Base-by-base conservation (phyloP, 2,329 filamentous ascomycete genomes). In the Curvularia verruculosa region DNA sequence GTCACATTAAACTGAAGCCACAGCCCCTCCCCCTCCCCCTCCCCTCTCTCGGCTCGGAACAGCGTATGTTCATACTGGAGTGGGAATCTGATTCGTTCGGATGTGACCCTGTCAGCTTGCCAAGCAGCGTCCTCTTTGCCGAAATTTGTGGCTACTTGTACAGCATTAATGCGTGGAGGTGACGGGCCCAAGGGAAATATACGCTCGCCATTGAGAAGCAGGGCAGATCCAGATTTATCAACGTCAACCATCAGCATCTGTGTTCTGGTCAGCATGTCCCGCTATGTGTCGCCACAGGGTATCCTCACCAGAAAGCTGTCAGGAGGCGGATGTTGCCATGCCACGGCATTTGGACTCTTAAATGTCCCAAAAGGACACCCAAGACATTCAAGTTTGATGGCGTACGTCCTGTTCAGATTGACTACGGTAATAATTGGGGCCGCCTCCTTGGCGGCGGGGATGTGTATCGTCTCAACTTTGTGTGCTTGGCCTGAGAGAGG, bases 1-100 rank as follows among this genome's bases (percentile, higher is more conserved):
- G 59, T 68, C n/a, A 72, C 49, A n/a, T 74, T 67, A 46, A 74
- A 67, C 39, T 74, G 71, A 7, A 74, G 12, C 59, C 61, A 68
- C 21, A 62, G 44, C 37, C 60, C 51, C n/a, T 54, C 57, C 6
- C 34, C 24, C 6, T 39, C 41, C 37, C 60, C 51, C n/a, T 54
- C 57, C 6, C 34, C 24, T 9, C 41, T 40, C 2, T 66, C 28
- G 3, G 64, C 65, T 9, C 58, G 63, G 12, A 71, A 56, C 3
- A 68, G 34, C 1, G 63, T 62, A 40, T 72, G 69, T 56, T 68
- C 61, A 28, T 72, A 74, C 44, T 67, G 60, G 12, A 74, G 56
- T 9, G 66, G 61, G 28, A 68, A 61, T 26, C 58, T 59, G 5
- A 66, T 65, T 24, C 53, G 54, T 3, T 56, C 28, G 5, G n/a